phyloP scores from a whole-genome alignment of 2,329 filamentous ascomycete species.

The Paecilomyces variotii region DNA sequence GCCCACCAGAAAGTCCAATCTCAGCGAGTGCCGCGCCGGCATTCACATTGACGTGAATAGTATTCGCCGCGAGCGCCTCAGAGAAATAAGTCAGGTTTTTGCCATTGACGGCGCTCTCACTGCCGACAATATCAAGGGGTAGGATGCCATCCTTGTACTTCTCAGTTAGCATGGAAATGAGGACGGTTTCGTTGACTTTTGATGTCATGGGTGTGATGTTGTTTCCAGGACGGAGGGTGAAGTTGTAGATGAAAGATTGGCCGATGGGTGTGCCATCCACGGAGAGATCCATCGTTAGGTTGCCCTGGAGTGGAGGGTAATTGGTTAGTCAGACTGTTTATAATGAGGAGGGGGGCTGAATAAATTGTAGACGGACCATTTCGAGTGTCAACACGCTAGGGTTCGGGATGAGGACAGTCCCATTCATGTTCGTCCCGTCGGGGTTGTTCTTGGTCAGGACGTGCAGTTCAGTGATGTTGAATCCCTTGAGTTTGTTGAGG shows the following conservation, averaged over 20 bases:
- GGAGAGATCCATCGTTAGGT: constrained; percentile 48
- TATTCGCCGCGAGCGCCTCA: constrained; percentile 41
- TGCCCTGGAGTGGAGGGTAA: constrained; percentile 30
- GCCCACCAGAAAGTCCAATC: constrained; percentile 6
- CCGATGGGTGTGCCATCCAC: constrained; percentile 43
- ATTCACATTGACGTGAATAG: constrained; percentile 40
- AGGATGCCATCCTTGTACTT: constrained; percentile 42
- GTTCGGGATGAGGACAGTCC: constrained; percentile 51
- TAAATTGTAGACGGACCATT: constrained; percentile 29
- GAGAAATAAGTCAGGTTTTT: constrained; percentile 48
- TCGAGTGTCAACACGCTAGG: constrained; percentile 49
- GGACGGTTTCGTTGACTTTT: constrained; percentile 36
- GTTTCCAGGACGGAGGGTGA: constrained; percentile 47
- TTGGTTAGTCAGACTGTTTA: no score
- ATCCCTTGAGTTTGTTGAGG: constrained; percentile 49
- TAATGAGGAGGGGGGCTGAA: neutral
- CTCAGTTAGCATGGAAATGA: constrained; percentile 21
- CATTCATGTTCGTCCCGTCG: constrained; percentile 47
- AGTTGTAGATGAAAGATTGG: constrained; percentile 40
- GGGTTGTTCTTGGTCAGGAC: constrained; percentile 31
- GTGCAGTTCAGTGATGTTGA: constrained; percentile 42
- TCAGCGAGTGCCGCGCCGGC: constrained; percentile 24
- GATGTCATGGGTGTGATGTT: constrained; percentile 46
- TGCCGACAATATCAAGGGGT: constrained; percentile 44
- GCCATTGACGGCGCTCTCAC: constrained; percentile 41